Evolutionary conservation across 345 rosid genomes (phyloP), one percentile per base, ranked within the genome.

Genomic region (Lepidium sativum): DNA sequence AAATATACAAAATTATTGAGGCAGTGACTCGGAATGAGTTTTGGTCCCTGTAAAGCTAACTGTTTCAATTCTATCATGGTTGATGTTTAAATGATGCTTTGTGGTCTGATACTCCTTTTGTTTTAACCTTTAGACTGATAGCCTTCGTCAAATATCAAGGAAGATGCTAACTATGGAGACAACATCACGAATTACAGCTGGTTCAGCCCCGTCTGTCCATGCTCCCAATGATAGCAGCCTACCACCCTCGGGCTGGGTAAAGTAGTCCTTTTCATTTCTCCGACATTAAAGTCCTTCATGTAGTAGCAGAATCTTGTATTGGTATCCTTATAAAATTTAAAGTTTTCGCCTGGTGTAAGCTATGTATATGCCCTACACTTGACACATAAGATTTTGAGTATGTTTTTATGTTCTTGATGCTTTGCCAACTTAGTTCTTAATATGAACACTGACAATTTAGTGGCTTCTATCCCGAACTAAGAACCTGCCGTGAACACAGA

Each of bases 111-210:
- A 10, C 17, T 35, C 38, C 29, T 70, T 63, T 54, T 6, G 29
- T 67, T 25, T 21, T 47, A 15, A 18, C 14, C 73, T 81, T 47
- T 79, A 92, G 97, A 44, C 82, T 7, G 98, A 92, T 70, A 89
- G 87, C 79, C 72, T 92, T 35, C 80, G 82, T 76, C 86, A 79
- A 69, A 89, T 92, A 77, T 87, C 95, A 9, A 38, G 80, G 84
- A 89, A 89, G 88, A 84, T 92, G 98, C 82, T 85, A 49, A 66
- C 89, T 38, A 78, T 92, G 86, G 95, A 89, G 80, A 77, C 65
- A 60, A 89, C 78, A 76, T 83, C 92, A 34, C 92, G 79, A 75
- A 80, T 8, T 31, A 65, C 74, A 31, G 74, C 85, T 44, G 82
- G 80, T 74, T 42, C 82, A 55, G 17, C 82, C 72, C 70, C 82